Evolutionary conservation across 495 filamentous ascomycete genomes (phyloP), one percentile per base, ranked within the genome.

Genomic region (Penicillium daleae): DNA sequence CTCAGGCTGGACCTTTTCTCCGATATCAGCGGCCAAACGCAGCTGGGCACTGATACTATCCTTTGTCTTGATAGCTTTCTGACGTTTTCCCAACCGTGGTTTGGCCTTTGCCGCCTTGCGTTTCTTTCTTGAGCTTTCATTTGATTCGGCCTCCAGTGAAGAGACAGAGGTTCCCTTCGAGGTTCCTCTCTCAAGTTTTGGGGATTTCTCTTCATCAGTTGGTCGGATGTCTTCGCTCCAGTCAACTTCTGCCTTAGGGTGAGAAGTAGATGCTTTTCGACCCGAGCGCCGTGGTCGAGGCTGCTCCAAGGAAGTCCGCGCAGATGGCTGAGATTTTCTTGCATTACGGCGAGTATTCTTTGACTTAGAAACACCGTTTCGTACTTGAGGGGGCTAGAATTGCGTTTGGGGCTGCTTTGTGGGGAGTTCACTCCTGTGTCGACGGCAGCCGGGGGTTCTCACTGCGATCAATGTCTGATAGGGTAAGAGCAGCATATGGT

Each of bases 221-320:
- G 68, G 68, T n/a, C 72, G 65, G 19, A 77, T 56, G 31, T 72
- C 74, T 60, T 79, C 72, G 57, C 73, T 71, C 75, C 71, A 74
- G 33, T 76, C 74, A 9, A 79, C 71, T 19, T 61, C 59, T 1
- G 52, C 50, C 42, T 66, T 67, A n/a, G 63, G 31, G 13, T 55
- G 51, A n/a, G 55, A 37, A 13, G 26, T 52, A 58, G 52, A 48
- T 50, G 12, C 42, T n/a, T 61, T 60, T 29, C 57, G 63, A 15
- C 54, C 57, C 6, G 57, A 64, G 3, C 61, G 55, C 44, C 48
- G 57, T 35, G 51, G 31, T 26, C 60, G 48, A 46, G 58, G 49
- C 21, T 63, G 60, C 33, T 68, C 59, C 31, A 65, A 35, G 19
- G 65, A 66, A n/a, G 66, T 65, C 33, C 63, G 66, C 15, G 60